These are phyloP conservation scores for Colletotrichum shisoi DNA, from an alignment of 2,329 filamentous ascomycete species.

Conservation along the genomic window DNA sequence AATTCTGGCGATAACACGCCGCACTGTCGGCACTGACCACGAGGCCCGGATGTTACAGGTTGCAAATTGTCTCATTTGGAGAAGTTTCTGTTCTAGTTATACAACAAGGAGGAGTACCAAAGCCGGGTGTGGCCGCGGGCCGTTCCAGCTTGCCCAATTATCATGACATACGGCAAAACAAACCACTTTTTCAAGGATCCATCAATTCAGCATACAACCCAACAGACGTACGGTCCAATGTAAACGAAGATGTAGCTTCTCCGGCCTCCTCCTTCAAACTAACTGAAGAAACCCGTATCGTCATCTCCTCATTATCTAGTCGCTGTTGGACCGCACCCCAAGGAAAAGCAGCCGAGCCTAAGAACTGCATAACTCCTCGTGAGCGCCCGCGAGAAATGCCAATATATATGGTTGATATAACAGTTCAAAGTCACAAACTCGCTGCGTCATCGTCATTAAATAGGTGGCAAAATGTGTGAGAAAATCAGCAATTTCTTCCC, in stretches of 20 bases:
- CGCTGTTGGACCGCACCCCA: slow-evolving; percentile 2
- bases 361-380: background rate
- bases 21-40: background rate
- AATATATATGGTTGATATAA: slow-evolving; percentile 28
- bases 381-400: slow-evolving; percentile 15
- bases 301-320: background rate
- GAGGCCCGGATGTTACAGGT: background rate
- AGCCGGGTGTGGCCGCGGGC: slow-evolving; percentile 24
- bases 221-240: background rate
- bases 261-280: background rate
- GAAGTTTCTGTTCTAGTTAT: slow-evolving; percentile 28
- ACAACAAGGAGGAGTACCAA: slow-evolving; percentile 15
- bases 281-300: background rate
- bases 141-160: slow-evolving; percentile 18
- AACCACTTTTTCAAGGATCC: background rate
- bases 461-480: slow-evolving; percentile 4
- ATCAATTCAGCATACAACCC: background rate
- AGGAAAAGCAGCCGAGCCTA: slow-evolving; percentile 17
- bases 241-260: background rate
- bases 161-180: slow-evolving; percentile 11
- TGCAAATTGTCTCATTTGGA: background rate
- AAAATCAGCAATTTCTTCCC: background rate
- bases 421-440: slow-evolving; percentile 30
- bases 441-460: slow-evolving; percentile 37
- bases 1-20: background rate